These are phyloP conservation scores for Cyberlindnera mrakii DNA, from an alignment of 805 yeast species.

Conservation along the genomic window DNA sequence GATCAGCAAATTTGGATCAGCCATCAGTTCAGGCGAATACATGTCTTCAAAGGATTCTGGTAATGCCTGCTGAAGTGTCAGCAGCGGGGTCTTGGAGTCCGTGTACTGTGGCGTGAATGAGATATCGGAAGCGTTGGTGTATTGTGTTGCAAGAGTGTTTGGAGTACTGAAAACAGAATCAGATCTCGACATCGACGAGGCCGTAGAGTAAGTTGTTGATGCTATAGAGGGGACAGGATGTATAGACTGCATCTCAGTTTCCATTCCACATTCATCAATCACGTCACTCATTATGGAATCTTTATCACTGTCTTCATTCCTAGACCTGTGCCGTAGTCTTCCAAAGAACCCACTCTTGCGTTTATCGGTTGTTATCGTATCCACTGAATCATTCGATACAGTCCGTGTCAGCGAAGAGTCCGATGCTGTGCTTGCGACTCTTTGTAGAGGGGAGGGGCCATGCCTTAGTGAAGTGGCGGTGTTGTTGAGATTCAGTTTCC, in stretches of 20 bases:
- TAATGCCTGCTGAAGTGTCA: constrained; percentile 42
- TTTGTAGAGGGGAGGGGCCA: constrained; percentile 25
- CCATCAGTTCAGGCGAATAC: constrained; percentile 50
- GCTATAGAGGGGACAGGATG: constrained; percentile 22
- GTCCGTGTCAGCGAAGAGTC: constrained; percentile 19
- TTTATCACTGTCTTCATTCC: constrained; percentile 1
- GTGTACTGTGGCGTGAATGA: neutral
- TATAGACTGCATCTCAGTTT: constrained; percentile 15
- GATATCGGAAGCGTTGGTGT: constrained; percentile 11
- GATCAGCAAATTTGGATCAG: constrained; percentile 37
- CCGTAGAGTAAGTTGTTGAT: constrained; percentile 3
- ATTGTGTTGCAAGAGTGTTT: constrained; percentile 14
- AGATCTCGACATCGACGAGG: constrained; percentile 5
- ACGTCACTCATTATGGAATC: constrained; percentile 14
- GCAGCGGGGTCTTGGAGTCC: constrained; percentile 2
- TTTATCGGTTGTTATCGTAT: constrained; percentile 8
- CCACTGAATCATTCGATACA: constrained; percentile 17
- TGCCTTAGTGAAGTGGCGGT: constrained; percentile 18
- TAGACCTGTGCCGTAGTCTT: constrained; percentile 1
- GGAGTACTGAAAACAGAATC: constrained; percentile 18
- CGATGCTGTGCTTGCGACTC: constrained; percentile 20
- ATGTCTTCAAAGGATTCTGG: constrained; percentile 47
- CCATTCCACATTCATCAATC: neutral
- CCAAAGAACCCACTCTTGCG: constrained; percentile 1
- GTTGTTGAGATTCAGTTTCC: constrained; percentile 18